phyloP scores from a whole-genome alignment of 164 flowering plant species.

The Tetracentron sinense region DNA sequence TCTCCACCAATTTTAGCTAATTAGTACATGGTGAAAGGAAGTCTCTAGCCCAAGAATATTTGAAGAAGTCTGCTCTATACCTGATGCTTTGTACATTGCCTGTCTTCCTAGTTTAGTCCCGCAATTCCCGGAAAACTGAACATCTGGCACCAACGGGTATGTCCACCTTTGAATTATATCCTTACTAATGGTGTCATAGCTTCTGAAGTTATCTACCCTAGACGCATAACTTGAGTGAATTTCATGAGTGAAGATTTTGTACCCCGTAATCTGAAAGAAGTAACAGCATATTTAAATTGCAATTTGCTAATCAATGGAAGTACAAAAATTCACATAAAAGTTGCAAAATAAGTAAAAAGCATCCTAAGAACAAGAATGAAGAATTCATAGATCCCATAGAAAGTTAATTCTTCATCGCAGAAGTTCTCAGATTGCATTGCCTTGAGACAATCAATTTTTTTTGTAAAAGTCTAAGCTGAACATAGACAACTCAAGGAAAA shows the following conservation, averaged over 20 bases:
- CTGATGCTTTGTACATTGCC: slow-evolving; percentile 77
- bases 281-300: background rate
- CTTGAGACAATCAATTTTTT: background rate
- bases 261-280: slow-evolving; percentile 83
- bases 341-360: background rate
- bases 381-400: too few species aligned
- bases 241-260: slow-evolving; percentile 88
- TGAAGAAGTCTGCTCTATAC: slow-evolving; percentile 28
- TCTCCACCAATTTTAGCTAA: background rate
- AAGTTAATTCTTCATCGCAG: background rate
- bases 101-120: slow-evolving; percentile 67
- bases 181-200: slow-evolving; percentile 87
- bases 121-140: slow-evolving; percentile 60
- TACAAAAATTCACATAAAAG: background rate
- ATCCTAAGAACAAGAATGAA: background rate
- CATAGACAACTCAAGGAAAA: background rate
- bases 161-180: slow-evolving; percentile 97
- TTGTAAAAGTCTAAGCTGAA: too few species aligned
- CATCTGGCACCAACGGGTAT: slow-evolving; percentile 90
- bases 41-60: background rate
- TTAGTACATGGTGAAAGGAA: background rate
- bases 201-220: slow-evolving; percentile 79
- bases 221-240: slow-evolving; percentile 93
- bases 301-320: background rate
- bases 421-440: background rate